A percentile compares a stretch with the other conserved stretches of the same genome.
Conservation (phyloP, 73 alveolate genomes). For the Breviolum minutum region DNA sequence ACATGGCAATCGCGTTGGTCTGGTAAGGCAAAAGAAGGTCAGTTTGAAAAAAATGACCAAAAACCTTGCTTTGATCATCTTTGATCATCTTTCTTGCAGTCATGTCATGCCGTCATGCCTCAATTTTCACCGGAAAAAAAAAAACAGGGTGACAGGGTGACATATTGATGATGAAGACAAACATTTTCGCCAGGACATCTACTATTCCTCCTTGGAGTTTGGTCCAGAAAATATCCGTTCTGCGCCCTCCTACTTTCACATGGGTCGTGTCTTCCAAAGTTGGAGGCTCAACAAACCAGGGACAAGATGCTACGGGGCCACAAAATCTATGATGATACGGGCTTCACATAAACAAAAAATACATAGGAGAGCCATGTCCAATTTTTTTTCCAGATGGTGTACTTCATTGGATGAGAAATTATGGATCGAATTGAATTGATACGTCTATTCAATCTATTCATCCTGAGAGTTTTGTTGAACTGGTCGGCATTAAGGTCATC, state of each 20-base stretch:
- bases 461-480: too few species aligned
- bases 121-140: too few species aligned
- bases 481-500: constrained; percentile 17
- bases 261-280: constrained; percentile 92
- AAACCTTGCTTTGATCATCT: too few species aligned
- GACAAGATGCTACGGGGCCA: background rate
- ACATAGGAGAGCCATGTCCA: background rate
- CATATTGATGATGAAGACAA: too few species aligned
- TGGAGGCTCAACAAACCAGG: background rate
- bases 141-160: too few species aligned
- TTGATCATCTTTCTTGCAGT: too few species aligned
- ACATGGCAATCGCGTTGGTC: background rate
- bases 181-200: constrained; percentile 60
- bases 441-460: background rate
- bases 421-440: background rate
- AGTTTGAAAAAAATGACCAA: too few species aligned
- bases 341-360: background rate
- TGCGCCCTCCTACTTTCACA: constrained; percentile 89
- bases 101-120: too few species aligned
- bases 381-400: background rate
- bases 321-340: background rate
- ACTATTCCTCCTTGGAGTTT: constrained; percentile 76
- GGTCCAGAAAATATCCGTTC: constrained; percentile 84
- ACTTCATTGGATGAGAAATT: background rate
- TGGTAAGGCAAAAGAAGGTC: too few species aligned